phyloP scores from a whole-genome alignment of 2,329 filamentous ascomycete genomes.

The Arthrobotrys conoides region DNA sequence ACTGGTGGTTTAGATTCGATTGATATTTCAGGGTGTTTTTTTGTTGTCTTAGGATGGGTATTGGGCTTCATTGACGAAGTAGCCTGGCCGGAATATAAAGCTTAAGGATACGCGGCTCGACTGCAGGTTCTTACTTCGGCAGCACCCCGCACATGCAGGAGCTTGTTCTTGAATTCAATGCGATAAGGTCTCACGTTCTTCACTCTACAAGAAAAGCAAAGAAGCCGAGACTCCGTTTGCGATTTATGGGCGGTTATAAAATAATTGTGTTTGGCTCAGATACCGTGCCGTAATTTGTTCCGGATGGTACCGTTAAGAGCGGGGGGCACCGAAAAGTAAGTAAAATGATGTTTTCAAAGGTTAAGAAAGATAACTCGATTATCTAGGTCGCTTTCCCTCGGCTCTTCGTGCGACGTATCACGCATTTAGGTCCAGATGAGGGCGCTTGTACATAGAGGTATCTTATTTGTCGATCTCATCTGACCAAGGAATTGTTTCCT shows the following conservation, averaged over 20 bases:
- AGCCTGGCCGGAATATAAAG: slow-evolving; percentile 2
- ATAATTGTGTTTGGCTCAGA: slow-evolving; percentile 8
- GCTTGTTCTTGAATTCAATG: slow-evolving; percentile 8
- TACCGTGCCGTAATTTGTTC: background rate
- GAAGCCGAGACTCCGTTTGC: slow-evolving; percentile 5
- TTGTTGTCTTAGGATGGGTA: background rate
- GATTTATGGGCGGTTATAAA: slow-evolving; percentile 15
- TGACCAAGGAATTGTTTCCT: slow-evolving; percentile 23
- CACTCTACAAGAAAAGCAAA: slow-evolving; percentile 14
- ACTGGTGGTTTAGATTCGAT: background rate
- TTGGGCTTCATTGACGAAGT: background rate
- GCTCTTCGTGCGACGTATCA: background rate
- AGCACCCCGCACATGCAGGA: slow-evolving; percentile 9
- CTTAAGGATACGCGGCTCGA: background rate
- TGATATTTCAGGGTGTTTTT: background rate
- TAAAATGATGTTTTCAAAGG: background rate
- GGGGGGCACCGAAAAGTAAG: background rate
- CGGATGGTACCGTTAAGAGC: slow-evolving; percentile 2
- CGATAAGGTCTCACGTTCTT: background rate
- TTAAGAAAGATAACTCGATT: background rate
- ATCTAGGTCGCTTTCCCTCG: slow-evolving; percentile 7
- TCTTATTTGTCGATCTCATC: slow-evolving; percentile 17
- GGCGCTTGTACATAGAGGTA: slow-evolving; percentile 10
- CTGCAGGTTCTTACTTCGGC: slow-evolving; percentile 3
- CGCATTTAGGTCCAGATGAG: slow-evolving; percentile 2